Evolutionary conservation across 371 early-diverging fungal genomes (phyloP).

Genomic region (Lichtheimia ornata): DNA sequence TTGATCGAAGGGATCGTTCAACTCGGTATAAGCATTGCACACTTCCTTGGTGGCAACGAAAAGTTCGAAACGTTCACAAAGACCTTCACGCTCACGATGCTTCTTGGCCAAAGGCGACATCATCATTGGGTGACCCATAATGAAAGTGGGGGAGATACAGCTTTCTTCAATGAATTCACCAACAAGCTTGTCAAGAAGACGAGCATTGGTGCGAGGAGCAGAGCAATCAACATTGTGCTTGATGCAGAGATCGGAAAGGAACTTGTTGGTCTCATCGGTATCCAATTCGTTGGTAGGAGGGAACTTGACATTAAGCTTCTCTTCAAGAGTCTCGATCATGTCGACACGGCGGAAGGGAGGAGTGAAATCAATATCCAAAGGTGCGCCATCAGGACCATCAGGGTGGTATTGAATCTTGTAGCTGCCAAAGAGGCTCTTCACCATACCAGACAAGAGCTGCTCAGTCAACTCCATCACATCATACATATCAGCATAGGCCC

Average conservation of each 20-base stretch:
- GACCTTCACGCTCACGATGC: conserved; percentile 88
- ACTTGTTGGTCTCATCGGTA: conserved; percentile 79
- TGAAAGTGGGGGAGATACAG: conserved; percentile 97
- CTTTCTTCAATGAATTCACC: conserved; percentile 97
- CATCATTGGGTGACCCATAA: conserved; percentile 97
- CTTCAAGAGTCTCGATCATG: conserved; percentile 95
- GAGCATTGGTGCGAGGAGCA: conserved; percentile 94
- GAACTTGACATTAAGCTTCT: conserved; percentile 88
- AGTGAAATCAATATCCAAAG: conserved; percentile 89
- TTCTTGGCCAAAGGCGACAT: conserved; percentile 99
- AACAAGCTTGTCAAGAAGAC: conserved; percentile 98
- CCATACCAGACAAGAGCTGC: conserved; percentile 90
- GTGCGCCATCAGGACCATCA: conserved; percentile 83
- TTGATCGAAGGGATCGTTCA: conserved; percentile 99
- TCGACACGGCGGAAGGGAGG: conserved; percentile 96
- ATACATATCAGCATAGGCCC: conserved; percentile 99
- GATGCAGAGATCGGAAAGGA: conserved; percentile 89
- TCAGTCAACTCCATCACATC: conserved; percentile 98
- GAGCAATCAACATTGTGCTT: conserved; percentile 93
- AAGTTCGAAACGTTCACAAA: conserved; percentile 99
- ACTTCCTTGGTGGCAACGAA: conserved; percentile 99
- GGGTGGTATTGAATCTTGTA: conserved; percentile 94
- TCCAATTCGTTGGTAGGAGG: conserved; percentile 87
- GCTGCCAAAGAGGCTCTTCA: conserved; percentile 85
- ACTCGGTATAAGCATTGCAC: conserved; percentile 98